Evolutionary conservation across 352 stramenopile genomes (phyloP), one percentile per base, ranked within the genome.

Genomic region (Globisporangium solare): DNA sequence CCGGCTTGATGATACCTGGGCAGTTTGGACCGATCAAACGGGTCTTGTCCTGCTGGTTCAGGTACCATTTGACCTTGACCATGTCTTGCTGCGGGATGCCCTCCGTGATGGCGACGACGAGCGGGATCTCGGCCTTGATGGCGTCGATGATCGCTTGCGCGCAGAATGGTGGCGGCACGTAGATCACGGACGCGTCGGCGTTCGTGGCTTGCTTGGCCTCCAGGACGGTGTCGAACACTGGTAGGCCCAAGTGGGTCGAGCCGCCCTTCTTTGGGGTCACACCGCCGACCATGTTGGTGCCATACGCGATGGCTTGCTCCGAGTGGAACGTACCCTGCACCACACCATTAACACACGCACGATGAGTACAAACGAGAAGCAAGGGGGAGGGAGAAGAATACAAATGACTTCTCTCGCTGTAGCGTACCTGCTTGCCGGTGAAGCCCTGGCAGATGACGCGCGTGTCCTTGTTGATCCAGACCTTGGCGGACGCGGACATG

Each of bases 381-480:
- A 55, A 13, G 18, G 18, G 24, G 17, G 55, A 13, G 18, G 24
- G 17, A 47, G 31, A 8, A 56, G 51, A 48, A n/a, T n/a, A n/a
- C n/a, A 17, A 24, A 53, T 15, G 15, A 24, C 17, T 17, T 53
- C 27, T 14, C 47, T 24, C 37, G 42, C 47, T 37, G 27, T 27
- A 45, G 22, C 11, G 40, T 79, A 97, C 90, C 86, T 99, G 96
- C 79, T 99, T 99, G 68, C 98, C 98, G 49, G 98, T 99, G 74
- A 99, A 99, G 51, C 98, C 98, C 79, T 99, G 98, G 73, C 95
- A 98, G 70, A 99, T 98, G 32, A 99, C 97, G 60, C 94, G 95
- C 39, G 97, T 99, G 77, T 99, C 92, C 83, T 99, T 99, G 82
- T 99, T 96, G 58, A 99, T 92, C 97, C 97, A 99, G 47, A 99